phyloP scores from a whole-genome alignment of 1,139 yeast genomes.

The Nematodospora anomalae region DNA sequence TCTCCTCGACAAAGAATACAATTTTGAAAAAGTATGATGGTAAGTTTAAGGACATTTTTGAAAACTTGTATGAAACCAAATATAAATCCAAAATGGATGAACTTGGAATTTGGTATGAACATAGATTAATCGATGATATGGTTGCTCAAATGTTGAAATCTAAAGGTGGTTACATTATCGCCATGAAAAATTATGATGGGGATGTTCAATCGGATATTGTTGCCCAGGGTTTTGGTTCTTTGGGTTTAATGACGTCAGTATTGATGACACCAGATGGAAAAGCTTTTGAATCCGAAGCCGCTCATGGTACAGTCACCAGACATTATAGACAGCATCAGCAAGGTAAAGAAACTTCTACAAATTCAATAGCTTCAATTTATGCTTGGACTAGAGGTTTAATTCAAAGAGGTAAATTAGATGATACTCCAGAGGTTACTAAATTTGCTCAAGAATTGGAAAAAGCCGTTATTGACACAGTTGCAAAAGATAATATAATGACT shows the following conservation, averaged over 20 bases:
- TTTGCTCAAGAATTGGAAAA: slow-evolving; percentile 78
- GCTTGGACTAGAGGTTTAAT: slow-evolving; percentile 95
- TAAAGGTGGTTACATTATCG: slow-evolving; percentile 90
- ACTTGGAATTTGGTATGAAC: slow-evolving; percentile 89
- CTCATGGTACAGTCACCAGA: slow-evolving; percentile 97
- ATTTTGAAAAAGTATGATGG: slow-evolving; percentile 93
- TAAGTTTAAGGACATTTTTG: slow-evolving; percentile 89
- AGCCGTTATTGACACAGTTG: slow-evolving; percentile 85
- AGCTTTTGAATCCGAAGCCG: slow-evolving; percentile 95
- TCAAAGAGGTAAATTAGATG: slow-evolving; percentile 88
- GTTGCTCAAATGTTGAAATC: slow-evolving; percentile 98
- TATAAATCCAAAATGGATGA: slow-evolving; percentile 73
- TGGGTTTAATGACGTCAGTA: slow-evolving; percentile 95
- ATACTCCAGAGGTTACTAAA: slow-evolving; percentile 76
- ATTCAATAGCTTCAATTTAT: slow-evolving; percentile 95
- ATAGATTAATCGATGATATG: slow-evolving; percentile 95
- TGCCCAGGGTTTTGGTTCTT: slow-evolving; percentile 96
- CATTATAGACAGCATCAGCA: slow-evolving; percentile 93
- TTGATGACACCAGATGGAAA: slow-evolving; percentile 93
- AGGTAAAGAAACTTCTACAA: slow-evolving; percentile 97
- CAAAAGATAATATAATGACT: slow-evolving; percentile 86
- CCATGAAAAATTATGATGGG: slow-evolving; percentile 96
- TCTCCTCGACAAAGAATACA: slow-evolving; percentile 89
- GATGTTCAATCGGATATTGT: slow-evolving; percentile 96
- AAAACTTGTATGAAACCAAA: slow-evolving; percentile 67